Percentiles rank a stretch among this genome's conserved stretches.
phyloP scores from a whole-genome alignment of 352 stramenopile species.

The Globisporangium parvum region DNA sequence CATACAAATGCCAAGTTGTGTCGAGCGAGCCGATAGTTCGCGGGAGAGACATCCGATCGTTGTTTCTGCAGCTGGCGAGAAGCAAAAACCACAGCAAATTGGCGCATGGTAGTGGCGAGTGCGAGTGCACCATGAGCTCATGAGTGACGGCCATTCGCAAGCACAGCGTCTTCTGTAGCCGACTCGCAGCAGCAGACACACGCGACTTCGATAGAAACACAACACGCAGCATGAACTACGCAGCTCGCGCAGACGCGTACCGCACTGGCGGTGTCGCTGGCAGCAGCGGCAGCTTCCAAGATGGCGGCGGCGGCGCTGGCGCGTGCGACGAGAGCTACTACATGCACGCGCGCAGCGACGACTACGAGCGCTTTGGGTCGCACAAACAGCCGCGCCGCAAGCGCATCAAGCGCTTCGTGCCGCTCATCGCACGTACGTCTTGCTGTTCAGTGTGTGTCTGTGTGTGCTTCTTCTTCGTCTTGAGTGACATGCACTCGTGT shows the following conservation, averaged over 20 bases:
- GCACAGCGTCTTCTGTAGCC: conserved; percentile 1
- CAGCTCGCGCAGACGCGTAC: not conserved
- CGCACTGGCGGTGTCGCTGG: not conserved
- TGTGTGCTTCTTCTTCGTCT: no score
- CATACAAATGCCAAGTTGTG: not conserved
- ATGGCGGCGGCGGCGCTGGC: conserved; percentile 1
- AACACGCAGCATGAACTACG: conserved; percentile 1
- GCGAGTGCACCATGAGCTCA: not conserved
- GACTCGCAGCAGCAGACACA: not conserved
- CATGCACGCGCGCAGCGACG: conserved; percentile 15
- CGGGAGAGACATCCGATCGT: not conserved
- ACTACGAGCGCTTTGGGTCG: conserved; percentile 6
- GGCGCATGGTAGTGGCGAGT: no score
- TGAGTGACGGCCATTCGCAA: conserved; percentile 1
- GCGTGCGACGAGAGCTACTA: conserved; percentile 15
- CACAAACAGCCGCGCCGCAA: conserved; percentile 8
- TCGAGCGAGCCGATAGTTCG: not conserved
- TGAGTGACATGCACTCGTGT: not conserved
- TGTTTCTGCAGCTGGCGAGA: not conserved
- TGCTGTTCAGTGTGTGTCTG: not conserved
- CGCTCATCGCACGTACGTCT: conserved; percentile 11
- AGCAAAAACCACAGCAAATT: no score
- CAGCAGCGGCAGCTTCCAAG: conserved; percentile 1
- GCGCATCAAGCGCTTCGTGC: conserved; percentile 9
- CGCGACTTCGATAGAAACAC: not conserved